Percentiles rank a stretch among this genome's conserved stretches.
Conservation (phyloP, 768 basidiomycete species). For the Cubamyces sp. region DNA sequence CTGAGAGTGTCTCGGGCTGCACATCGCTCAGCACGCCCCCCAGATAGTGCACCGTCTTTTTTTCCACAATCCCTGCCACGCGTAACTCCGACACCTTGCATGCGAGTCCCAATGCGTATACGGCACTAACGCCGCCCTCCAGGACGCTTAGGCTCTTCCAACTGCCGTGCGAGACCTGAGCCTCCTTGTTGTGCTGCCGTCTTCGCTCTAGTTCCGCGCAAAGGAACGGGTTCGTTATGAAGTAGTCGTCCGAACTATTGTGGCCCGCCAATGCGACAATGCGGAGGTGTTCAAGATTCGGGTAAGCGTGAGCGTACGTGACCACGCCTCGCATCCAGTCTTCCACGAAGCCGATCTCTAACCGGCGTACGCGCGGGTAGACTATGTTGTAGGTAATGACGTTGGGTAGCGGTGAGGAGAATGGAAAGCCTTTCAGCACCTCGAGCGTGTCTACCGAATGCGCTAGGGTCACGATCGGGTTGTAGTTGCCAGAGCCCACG, state of each 20-base stretch:
- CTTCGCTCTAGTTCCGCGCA: background rate
- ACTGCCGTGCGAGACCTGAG: constrained; percentile 8
- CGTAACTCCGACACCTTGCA: constrained; percentile 15
- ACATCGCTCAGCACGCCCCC: constrained; percentile 9
- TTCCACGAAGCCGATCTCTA: background rate
- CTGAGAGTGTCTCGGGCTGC: background rate
- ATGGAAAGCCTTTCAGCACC: constrained; percentile 8
- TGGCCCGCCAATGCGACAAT: background rate
- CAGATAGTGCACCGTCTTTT: background rate
- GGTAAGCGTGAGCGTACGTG: constrained; percentile 16
- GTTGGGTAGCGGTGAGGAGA: background rate
- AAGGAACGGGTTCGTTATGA: background rate
- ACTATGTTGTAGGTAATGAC: constrained; percentile 9
- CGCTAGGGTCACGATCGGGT: constrained; percentile 14
- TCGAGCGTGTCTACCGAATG: constrained; percentile 7
- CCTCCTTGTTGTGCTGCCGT: background rate
- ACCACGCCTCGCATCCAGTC: constrained; percentile 11
- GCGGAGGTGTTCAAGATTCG: constrained; percentile 9
- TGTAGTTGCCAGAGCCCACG: background rate
- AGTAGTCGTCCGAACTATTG: background rate
- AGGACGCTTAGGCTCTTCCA: constrained; percentile 12
- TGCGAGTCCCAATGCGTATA: constrained; percentile 12
- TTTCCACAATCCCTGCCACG: background rate
- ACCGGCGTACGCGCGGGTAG: constrained; percentile 12
- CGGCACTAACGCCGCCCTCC: constrained; percentile 9